phyloP scores from a whole-genome alignment of 805 yeast species.

The Lipomyces starkeyi region DNA sequence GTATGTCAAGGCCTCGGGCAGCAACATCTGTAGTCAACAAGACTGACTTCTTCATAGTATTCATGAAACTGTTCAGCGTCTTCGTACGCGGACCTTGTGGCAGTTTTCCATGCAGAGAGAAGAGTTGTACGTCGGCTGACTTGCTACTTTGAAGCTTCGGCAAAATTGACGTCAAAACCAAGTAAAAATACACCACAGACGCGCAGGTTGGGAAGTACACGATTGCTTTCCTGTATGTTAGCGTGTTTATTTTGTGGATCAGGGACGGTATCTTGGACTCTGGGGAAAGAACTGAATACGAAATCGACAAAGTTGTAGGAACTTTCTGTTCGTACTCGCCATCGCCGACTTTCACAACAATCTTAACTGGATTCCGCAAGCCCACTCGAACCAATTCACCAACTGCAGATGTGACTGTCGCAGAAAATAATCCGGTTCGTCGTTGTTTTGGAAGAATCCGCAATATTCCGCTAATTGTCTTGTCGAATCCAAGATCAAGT shows the following conservation, averaged over 20 bases:
- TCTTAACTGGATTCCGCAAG: conserved; percentile 88
- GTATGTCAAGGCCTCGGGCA: conserved; percentile 94
- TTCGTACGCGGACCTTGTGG: conserved; percentile 78
- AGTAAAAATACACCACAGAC: conserved; percentile 77
- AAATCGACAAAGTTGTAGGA: conserved; percentile 69
- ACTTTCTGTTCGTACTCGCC: conserved; percentile 48
- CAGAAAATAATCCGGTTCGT: conserved; percentile 92
- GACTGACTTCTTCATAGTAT: conserved; percentile 50
- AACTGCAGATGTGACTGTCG: conserved; percentile 87
- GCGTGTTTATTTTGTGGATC: conserved; percentile 58
- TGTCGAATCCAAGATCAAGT: conserved; percentile 75
- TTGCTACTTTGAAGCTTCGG: conserved; percentile 25
- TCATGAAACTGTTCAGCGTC: conserved; percentile 67
- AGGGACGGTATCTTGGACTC: conserved; percentile 65
- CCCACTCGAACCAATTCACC: conserved; percentile 82
- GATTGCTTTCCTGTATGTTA: conserved; percentile 75
- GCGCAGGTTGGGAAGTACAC: conserved; percentile 93
- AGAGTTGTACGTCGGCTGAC: conserved; percentile 52
- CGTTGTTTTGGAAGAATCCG: conserved; percentile 83
- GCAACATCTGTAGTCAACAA: conserved; percentile 97
- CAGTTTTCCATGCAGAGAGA: conserved; percentile 89
- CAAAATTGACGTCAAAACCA: conserved; percentile 47
- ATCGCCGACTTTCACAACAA: conserved; percentile 67
- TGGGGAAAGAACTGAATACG: conserved; percentile 65
- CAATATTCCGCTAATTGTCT: conserved; percentile 71